Evolutionary conservation across 2,329 filamentous ascomycete genomes (phyloP).

Genomic region (Xylariaceae sp.): DNA sequence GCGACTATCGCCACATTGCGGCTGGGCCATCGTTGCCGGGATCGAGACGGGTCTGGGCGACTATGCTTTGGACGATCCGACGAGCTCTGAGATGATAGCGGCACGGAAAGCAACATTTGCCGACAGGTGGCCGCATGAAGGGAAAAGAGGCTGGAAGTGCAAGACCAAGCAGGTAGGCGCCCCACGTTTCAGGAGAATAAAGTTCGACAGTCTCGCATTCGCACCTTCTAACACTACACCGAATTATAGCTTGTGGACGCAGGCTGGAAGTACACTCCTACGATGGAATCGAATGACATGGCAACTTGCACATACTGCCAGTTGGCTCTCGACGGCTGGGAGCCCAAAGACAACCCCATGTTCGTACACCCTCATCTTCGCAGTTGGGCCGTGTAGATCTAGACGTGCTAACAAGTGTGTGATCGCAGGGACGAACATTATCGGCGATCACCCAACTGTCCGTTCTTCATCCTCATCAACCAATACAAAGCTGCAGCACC

Average conservation of each 20-base stretch:
- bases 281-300: constrained; percentile 76
- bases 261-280: constrained; percentile 91
- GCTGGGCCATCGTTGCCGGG: constrained; percentile 72
- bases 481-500: constrained; percentile 43
- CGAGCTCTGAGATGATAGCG: constrained; percentile 62
- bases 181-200: background rate
- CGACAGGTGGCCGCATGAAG: constrained; percentile 83
- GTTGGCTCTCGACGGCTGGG: constrained; percentile 89
- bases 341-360: constrained; percentile 83
- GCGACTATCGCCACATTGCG: constrained; percentile 74
- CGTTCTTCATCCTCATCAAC: constrained; percentile 70
- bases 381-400: too few species aligned
- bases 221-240: background rate
- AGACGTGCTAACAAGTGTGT: too few species aligned
- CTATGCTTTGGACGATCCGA: constrained; percentile 67
- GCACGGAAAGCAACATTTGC: constrained; percentile 80
- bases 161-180: constrained; percentile 72
- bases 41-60: constrained; percentile 58
- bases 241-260: constrained; percentile 69
- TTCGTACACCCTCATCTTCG: constrained; percentile 46
- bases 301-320: constrained; percentile 89
- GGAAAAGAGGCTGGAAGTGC: constrained; percentile 82
- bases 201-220: background rate
- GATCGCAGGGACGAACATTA: constrained; percentile 76
- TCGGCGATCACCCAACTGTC: constrained; percentile 69